phyloP scores from a whole-genome alignment of 306 rosid genomes.

The Cercis canadensis region DNA sequence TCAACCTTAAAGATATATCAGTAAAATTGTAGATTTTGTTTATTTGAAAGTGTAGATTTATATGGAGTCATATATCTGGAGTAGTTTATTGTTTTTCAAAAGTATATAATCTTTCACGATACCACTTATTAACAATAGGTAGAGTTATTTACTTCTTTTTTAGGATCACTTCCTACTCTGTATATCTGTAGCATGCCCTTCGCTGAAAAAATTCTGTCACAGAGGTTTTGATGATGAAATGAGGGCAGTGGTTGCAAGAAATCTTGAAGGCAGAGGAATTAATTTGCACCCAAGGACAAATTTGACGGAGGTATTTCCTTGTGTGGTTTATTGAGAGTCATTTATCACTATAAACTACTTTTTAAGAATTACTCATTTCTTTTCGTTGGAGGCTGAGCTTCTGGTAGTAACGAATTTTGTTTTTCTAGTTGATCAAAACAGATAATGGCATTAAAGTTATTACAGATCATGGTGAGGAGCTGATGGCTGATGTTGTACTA shows the following conservation, averaged over 20 bases:
- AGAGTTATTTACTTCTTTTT: not conserved
- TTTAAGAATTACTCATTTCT: constrained; percentile 6
- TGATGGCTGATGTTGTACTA: constrained; percentile 83
- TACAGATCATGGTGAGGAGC: constrained; percentile 95
- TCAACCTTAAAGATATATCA: too few species aligned
- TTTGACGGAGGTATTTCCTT: constrained; percentile 67
- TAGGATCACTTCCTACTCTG: not conserved
- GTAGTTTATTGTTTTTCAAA: too few species aligned
- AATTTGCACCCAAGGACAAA: constrained; percentile 80
- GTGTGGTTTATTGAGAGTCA: constrained; percentile 1
- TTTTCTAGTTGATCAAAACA: constrained; percentile 71
- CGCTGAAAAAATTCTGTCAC: constrained; percentile 34
- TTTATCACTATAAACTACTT: constrained; percentile 2
- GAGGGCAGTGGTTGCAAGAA: constrained; percentile 95
- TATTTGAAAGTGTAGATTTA: too few species aligned
- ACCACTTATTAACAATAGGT: too few species aligned
- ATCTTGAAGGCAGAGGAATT: constrained; percentile 92
- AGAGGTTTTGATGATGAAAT: constrained; percentile 99
- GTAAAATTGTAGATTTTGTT: too few species aligned
- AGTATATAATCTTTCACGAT: too few species aligned
- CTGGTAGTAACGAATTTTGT: constrained; percentile 18
- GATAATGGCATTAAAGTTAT: constrained; percentile 81
- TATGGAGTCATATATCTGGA: too few species aligned
- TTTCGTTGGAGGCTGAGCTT: constrained; percentile 34
- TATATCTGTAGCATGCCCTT: not conserved